These are phyloP conservation scores for Metarhizium brunneum DNA, from an alignment of 2,329 filamentous ascomycete genomes.

Conservation along the genomic window DNA sequence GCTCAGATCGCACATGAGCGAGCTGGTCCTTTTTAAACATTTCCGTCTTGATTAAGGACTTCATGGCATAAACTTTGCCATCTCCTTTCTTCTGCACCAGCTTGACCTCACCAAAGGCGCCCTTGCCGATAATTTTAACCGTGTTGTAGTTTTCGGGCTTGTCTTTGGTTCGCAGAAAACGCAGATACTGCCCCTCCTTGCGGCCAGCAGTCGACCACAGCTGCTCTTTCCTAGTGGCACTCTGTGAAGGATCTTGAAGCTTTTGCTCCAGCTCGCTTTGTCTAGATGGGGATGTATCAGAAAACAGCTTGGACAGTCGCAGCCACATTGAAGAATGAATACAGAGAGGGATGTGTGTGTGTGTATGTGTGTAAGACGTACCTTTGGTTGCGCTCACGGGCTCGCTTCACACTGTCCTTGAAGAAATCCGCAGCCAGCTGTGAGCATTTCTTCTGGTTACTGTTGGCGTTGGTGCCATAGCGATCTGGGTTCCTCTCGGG, in stretches of 20 bases:
- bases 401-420: conserved; percentile 95
- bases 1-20: conserved; percentile 91
- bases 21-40: conserved; percentile 99
- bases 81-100: conserved; percentile 94
- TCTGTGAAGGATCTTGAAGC: conserved; percentile 66
- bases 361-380: conserved; percentile 29
- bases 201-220: conserved; percentile 78
- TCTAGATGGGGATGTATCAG: conserved; percentile 35
- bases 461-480: conserved; percentile 54
- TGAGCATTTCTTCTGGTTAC: conserved; percentile 62
- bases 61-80: conserved; percentile 95
- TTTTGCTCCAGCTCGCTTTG: conserved; percentile 88
- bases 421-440: conserved; percentile 83
- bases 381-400: conserved; percentile 90
- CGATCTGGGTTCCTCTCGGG: conserved; percentile 69
- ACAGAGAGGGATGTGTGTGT: neutral
- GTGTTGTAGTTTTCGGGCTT: conserved; percentile 91
- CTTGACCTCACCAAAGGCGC: conserved; percentile 96
- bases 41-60: conserved; percentile 95
- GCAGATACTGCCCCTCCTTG: conserved; percentile 85
- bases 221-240: conserved; percentile 68
- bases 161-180: conserved; percentile 89
- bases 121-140: conserved; percentile 97
- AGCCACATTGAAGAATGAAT: neutral
- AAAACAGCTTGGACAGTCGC: neutral